Percentiles rank a stretch among this genome's conserved stretches.
Conservation (phyloP, 108 stramenopile genomes). For the Cyclostephanos invisitatus region DNA sequence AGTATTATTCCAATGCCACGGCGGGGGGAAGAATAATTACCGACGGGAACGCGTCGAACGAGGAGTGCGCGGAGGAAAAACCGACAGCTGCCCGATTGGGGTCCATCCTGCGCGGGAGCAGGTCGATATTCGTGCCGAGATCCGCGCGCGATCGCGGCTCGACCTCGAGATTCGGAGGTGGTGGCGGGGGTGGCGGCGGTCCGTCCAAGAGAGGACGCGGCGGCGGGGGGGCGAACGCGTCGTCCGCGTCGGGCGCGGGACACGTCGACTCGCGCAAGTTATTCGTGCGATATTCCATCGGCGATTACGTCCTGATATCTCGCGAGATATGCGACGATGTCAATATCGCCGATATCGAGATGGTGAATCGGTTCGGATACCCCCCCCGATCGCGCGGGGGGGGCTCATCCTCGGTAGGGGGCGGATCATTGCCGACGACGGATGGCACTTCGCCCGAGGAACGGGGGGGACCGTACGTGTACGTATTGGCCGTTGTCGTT, state of each 20-base stretch:
- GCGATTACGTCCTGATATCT: constrained; percentile 42
- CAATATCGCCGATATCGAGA: too few relatives aligned
- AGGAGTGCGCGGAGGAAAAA: too few relatives aligned
- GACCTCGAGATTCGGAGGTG: too few relatives aligned
- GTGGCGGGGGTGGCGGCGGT: too few relatives aligned
- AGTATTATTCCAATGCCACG: too few relatives aligned
- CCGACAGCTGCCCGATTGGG: too few relatives aligned
- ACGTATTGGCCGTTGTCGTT: constrained; percentile 61
- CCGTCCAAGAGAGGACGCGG: not conserved
- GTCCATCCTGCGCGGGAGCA: too few relatives aligned
- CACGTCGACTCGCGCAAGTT: not conserved
- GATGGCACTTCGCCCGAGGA: constrained; percentile 51
- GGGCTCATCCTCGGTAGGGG: constrained; percentile 52
- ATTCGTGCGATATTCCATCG: constrained; percentile 22
- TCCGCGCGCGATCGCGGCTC: too few relatives aligned
- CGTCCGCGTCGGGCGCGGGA: not conserved
- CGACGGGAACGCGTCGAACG: too few relatives aligned
- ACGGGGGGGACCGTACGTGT: constrained; percentile 63
- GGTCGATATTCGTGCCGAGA: too few relatives aligned
- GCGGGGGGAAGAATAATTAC: too few relatives aligned
- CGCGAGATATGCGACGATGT: constrained; percentile 17
- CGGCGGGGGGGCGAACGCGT: too few relatives aligned
- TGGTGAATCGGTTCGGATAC: not conserved
- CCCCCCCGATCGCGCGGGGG: not conserved
- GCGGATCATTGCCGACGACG: constrained; percentile 60